phyloP scores from a whole-genome alignment of 75 land plant genomes.

The Pinus tabuliformis region DNA sequence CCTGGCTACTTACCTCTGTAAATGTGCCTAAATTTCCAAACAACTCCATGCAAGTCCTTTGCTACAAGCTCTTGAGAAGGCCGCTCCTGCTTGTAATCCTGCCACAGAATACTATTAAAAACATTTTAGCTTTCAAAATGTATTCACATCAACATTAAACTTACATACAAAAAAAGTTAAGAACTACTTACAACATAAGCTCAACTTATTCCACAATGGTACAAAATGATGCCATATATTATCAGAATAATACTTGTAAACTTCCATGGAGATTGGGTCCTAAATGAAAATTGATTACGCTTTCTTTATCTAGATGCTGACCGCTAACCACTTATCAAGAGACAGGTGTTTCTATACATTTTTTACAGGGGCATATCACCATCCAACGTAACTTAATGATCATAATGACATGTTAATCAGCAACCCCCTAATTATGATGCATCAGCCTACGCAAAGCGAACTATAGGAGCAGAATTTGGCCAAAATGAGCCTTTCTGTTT shows the following conservation, averaged over 20 bases:
- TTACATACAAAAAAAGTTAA: background rate
- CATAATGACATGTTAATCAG: too few species aligned
- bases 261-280: background rate
- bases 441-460: too few species aligned
- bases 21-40: slow-evolving; percentile 84
- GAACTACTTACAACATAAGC: background rate
- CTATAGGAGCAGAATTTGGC: too few species aligned
- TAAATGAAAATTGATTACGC: background rate
- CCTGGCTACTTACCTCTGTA: slow-evolving; percentile 49
- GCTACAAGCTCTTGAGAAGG: slow-evolving; percentile 87
- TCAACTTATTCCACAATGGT: background rate
- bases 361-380: too few species aligned
- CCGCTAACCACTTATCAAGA: too few species aligned
- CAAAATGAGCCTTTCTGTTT: too few species aligned
- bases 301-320: too few species aligned
- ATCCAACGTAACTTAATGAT: too few species aligned
- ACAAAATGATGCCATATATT: background rate
- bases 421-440: too few species aligned
- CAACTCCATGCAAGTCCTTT: slow-evolving; percentile 74
- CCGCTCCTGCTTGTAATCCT: slow-evolving; percentile 80
- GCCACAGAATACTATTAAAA: background rate
- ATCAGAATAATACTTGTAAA: background rate
- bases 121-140: background rate
- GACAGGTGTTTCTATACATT: too few species aligned
- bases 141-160: background rate